Conservation (phyloP, 1,284 basidiomycete genomes). For the Puccinia hordei region DNA sequence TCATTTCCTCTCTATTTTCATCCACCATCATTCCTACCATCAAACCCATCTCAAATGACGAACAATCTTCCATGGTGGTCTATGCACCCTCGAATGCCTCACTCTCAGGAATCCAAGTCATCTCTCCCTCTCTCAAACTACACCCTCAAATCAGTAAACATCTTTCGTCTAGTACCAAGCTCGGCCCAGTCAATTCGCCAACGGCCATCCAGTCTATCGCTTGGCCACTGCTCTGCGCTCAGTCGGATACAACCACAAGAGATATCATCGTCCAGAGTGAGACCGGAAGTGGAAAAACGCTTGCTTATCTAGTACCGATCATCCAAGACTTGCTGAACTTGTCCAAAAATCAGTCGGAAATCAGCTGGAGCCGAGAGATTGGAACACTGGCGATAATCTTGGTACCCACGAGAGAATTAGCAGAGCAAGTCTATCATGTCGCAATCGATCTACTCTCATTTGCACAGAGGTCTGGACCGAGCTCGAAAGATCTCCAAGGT, state of each 20-base stretch:
- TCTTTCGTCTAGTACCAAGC: constrained; percentile 15
- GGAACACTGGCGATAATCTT: constrained; percentile 94
- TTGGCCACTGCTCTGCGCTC: constrained; percentile 34
- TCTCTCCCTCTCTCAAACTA: constrained; percentile 27
- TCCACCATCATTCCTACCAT: constrained; percentile 46
- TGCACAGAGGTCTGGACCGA: constrained; percentile 52
- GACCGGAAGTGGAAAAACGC: constrained; percentile 96
- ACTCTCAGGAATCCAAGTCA: constrained; percentile 36
- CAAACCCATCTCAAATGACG: constrained; percentile 1
- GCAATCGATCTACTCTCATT: constrained; percentile 68
- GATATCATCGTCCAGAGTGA: constrained; percentile 96
- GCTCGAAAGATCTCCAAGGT: constrained; percentile 59
- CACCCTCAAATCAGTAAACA: constrained; percentile 41
- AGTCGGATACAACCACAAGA: constrained; percentile 58
- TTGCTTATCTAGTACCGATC: constrained; percentile 92
- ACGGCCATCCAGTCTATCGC: constrained; percentile 42
- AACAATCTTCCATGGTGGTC: constrained; percentile 28
- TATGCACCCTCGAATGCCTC: constrained; percentile 46
- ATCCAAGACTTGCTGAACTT: constrained; percentile 90
- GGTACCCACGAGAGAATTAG: constrained; percentile 89
- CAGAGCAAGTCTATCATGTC: constrained; percentile 84
- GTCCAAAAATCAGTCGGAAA: constrained; percentile 68
- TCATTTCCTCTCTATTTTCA: constrained; percentile 46
- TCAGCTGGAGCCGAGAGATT: constrained; percentile 70
- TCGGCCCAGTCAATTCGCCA: constrained; percentile 34